Percentiles rank a stretch among this genome's conserved stretches.
These are phyloP conservation scores for Triticum turgidum DNA, from an alignment of 176 grass and related monocot genomes.

Conservation along the genomic window DNA sequence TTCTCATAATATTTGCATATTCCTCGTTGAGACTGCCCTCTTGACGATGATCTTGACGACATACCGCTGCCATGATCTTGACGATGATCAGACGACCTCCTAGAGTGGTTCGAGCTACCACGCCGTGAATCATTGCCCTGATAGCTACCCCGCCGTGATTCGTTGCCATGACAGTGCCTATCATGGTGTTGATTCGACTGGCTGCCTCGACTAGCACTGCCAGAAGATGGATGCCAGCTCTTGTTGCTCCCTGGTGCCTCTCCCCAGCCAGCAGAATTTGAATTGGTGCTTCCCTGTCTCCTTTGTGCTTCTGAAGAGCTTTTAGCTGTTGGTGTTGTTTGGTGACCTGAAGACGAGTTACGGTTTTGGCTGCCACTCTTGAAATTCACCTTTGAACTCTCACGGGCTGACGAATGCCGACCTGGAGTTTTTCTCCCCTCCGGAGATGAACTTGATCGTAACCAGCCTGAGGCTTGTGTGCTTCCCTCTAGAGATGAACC, in stretches of 20 bases:
- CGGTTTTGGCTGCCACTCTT: slow-evolving; percentile 20
- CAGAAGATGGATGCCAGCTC: slow-evolving; percentile 41
- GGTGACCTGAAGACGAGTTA: slow-evolving; percentile 36
- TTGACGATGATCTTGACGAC: slow-evolving; percentile 44
- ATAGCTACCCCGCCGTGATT: slow-evolving; percentile 11
- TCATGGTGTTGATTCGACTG: slow-evolving; percentile 47
- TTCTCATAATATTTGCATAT: slow-evolving; percentile 87
- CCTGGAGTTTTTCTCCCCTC: slow-evolving; percentile 31
- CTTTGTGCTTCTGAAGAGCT: slow-evolving; percentile 32
- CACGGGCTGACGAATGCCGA: slow-evolving; percentile 30
- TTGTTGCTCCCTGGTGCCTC: slow-evolving; percentile 56
- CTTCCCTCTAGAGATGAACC: neutral
- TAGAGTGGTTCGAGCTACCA: slow-evolving; percentile 33
- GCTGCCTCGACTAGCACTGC: slow-evolving; percentile 39
- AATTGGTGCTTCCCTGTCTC: slow-evolving; percentile 37
- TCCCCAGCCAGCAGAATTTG: slow-evolving; percentile 49
- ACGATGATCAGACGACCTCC: slow-evolving; percentile 42
- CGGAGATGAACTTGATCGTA: slow-evolving; percentile 25
- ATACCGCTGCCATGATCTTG: slow-evolving; percentile 48
- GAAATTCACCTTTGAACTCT: slow-evolving; percentile 37
- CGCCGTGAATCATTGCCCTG: slow-evolving; percentile 28
- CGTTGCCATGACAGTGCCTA: slow-evolving; percentile 21
- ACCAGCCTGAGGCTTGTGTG: slow-evolving; percentile 18
- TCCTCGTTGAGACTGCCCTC: slow-evolving; percentile 51
- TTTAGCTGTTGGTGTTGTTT: slow-evolving; percentile 20